Evolutionary conservation across 2,329 filamentous ascomycete species (phyloP), one percentile per base, ranked within the genome.

Genomic region (Alternaria brassicae): DNA sequence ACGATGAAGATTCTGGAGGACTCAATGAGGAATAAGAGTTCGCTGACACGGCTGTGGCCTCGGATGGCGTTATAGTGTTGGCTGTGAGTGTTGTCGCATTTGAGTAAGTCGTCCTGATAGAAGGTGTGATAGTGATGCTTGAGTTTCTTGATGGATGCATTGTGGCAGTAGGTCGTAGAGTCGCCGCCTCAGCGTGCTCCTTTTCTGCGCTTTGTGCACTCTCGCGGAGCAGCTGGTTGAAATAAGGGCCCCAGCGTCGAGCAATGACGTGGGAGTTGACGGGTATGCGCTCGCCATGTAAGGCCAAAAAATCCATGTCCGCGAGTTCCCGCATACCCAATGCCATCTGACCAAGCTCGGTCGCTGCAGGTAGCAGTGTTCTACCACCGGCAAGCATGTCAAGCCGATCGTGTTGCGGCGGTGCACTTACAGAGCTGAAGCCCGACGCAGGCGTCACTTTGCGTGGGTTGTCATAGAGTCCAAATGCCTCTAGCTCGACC

Each of bases 401-500:
- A 47, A 71, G 81, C 68, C 67, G 76, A 69, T 70, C 85, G 84
- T 37, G 86, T 84, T 41, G 87, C 83, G 73, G 69, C 9, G 92
- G 80, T 78, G 85, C 90, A 79, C 93, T 97, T 23, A 92, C 89
- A 1, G 93, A 97, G 56, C 90, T 84, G 76, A 95, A 97, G 9
- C 89, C 90, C 1, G 93, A 96, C 69, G 92, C 88, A 1, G 94
- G 91, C 4, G 87, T 83, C 1, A 85, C 87, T 74, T 89, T 91
- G 64, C 93, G 88, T 10, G 95, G 93, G 75, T 98, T 99, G 74
- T 98, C 94, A 76, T 97, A 98, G 41, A 99, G 88, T 1, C 95
- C 95, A 81, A 98, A 99, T 0, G 95, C 93, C 75, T 99, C 95
- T 10, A 99, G 83, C 78, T 99, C 95, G 8, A 99, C 94, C 84